Conservation (phyloP, 192 early-diverging fungal species). For the Dispira parvispora region DNA sequence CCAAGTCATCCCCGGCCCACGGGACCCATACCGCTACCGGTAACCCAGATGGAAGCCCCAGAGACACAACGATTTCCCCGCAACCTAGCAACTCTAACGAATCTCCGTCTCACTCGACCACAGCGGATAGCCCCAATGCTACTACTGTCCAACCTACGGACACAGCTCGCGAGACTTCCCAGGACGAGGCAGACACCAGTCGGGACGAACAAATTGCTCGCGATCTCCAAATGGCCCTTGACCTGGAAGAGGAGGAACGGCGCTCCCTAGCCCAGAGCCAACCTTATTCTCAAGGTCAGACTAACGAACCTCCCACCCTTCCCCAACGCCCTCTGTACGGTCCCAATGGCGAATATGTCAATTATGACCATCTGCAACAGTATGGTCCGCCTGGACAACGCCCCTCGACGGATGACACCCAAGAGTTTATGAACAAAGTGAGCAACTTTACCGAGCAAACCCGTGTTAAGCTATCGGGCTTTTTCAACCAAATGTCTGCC, state of each 20-base stretch:
- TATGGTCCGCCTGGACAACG: background rate
- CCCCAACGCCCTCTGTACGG: background rate
- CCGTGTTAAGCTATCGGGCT: constrained; percentile 2
- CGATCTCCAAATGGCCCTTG: constrained; percentile 5
- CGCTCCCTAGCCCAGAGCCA: background rate
- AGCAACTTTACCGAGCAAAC: background rate
- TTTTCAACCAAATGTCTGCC: background rate
- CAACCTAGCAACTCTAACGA: background rate
- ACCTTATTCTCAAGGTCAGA: background rate
- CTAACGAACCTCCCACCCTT: background rate
- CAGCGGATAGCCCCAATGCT: background rate
- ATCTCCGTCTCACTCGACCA: too few relatives aligned
- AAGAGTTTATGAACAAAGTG: constrained; percentile 3
- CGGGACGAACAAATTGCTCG: constrained; percentile 11
- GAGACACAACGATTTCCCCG: background rate
- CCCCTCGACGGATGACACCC: background rate
- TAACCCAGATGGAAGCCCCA: too few relatives aligned
- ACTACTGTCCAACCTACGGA: background rate
- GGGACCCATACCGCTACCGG: background rate
- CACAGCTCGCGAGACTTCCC: background rate
- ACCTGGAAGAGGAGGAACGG: constrained; percentile 6
- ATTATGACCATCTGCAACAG: too few relatives aligned
- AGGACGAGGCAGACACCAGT: constrained; percentile 1
- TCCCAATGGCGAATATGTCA: background rate
- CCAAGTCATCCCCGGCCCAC: background rate